These are phyloP conservation scores for Vickermania spadyakhi DNA, from an alignment of 208 protist genomes.

Conservation along the genomic window DNA sequence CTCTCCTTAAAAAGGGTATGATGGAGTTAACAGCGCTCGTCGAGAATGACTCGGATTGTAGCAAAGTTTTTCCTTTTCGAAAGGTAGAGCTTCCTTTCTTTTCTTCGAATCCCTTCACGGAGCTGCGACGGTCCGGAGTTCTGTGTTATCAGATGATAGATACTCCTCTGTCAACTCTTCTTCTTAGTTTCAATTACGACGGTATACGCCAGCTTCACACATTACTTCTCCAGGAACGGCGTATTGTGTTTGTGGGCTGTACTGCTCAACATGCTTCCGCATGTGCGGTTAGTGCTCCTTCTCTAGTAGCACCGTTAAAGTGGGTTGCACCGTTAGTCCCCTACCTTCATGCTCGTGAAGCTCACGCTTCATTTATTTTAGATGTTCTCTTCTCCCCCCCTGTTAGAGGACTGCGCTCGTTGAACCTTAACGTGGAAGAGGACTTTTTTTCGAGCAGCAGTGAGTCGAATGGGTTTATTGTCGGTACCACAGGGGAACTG, in stretches of 20 bases:
- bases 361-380: slow-evolving; percentile 14
- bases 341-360: slow-evolving; percentile 25
- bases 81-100: not conserved
- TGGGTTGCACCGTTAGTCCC: slow-evolving; percentile 57
- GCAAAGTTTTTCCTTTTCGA: not conserved
- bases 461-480: slow-evolving; percentile 13
- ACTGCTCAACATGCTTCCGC: slow-evolving; percentile 70
- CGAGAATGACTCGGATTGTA: not conserved
- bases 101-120: not conserved
- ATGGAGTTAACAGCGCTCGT: not conserved
- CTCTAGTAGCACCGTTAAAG: slow-evolving; percentile 41
- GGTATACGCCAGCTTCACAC: slow-evolving; percentile 59
- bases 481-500: slow-evolving; percentile 54
- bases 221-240: slow-evolving; percentile 45
- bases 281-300: slow-evolving; percentile 49
- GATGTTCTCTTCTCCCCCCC: slow-evolving; percentile 12
- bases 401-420: not conserved
- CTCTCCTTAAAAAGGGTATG: not conserved
- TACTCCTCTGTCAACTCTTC: slow-evolving; percentile 32
- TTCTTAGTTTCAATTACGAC: slow-evolving; percentile 59
- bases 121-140: slow-evolving; percentile 28
- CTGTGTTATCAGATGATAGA: slow-evolving; percentile 32
- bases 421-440: too few species aligned
- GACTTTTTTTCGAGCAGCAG: not conserved
- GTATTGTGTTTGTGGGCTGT: slow-evolving; percentile 54